These are phyloP conservation scores for Colletotrichum lentis DNA, from an alignment of 2,329 filamentous ascomycete species.

Conservation along the genomic window DNA sequence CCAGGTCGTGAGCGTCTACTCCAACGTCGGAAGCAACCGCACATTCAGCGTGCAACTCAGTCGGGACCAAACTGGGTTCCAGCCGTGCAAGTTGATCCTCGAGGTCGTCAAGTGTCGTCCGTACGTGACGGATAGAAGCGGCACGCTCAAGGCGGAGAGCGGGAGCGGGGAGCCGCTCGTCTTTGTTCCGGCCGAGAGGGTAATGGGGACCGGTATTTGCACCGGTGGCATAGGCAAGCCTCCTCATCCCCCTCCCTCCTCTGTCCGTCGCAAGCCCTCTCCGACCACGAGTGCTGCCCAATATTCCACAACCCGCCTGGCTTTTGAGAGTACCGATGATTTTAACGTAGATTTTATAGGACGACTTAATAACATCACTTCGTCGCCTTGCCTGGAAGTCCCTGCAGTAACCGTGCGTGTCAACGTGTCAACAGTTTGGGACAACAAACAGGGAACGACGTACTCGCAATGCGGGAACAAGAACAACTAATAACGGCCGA, in stretches of 20 bases:
- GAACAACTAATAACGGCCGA: not conserved
- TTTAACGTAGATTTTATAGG: constrained; percentile 35
- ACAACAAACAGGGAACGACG: not conserved
- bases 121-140: constrained; percentile 30
- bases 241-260: constrained; percentile 25
- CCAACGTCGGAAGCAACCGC: constrained; percentile 30
- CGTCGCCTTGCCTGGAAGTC: constrained; percentile 18
- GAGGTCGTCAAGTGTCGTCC: constrained; percentile 32
- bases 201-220: constrained; percentile 35
- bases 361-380: constrained; percentile 36
- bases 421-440: not conserved
- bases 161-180: constrained; percentile 30
- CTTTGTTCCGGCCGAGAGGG: constrained; percentile 34
- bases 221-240: constrained; percentile 35
- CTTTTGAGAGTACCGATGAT: constrained; percentile 33
- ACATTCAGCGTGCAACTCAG: constrained; percentile 24
- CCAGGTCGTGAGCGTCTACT: constrained; percentile 35
- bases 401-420: constrained; percentile 9
- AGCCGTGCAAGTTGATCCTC: constrained; percentile 31
- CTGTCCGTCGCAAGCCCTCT: constrained; percentile 16
- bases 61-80: constrained; percentile 28
- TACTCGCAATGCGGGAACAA: not conserved
- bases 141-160: constrained; percentile 29
- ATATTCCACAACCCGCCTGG: constrained; percentile 16
- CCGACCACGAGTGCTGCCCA: constrained; percentile 14